Base-by-base conservation (phyloP, 2,329 filamentous ascomycete species). In the Aphanoascus verrucosus region DNA sequence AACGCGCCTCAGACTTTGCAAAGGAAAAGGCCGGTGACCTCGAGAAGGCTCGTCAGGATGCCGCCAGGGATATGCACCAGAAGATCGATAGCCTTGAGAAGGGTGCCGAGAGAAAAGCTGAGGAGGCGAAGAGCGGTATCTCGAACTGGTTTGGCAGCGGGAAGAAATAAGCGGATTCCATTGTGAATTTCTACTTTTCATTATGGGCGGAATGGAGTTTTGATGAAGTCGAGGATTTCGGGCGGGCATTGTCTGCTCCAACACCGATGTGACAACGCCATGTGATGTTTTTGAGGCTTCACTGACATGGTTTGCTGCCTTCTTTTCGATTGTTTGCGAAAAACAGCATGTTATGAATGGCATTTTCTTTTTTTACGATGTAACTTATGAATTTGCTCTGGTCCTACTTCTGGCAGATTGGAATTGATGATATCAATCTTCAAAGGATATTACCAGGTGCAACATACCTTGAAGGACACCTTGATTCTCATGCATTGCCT, bases 41-140 rank as follows among this genome's bases (percentile, higher is more conserved):
- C 60, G 78, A 82, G 40, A 77, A 84, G 56, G 72, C 83, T 32
- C 70, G 84, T 62, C 81, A 83, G 67, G 86, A 88, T 64, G 81
- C 77, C 1, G 70, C 72, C 57, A 71, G 67, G 55, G 71, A 77
- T 53, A 58, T 80, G 59, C 74, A 77, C 60, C 65, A 65, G 44
- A 73, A 74, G 8, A 72, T 93, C 49, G 85, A 96, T 70, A 81
- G 85, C 68, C 84, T 90, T 63, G 90, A 95, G 72, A 80, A 82
- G 63, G 89, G 82, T 60, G 84, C 95, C 50, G 86, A 90, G 74
- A 76, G 86, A 60, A 82, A 83, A 60, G 82, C 88, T 3, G 72
- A 82, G 49, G 85, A 95, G 75, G 86, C 88, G 43, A 95, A 95
- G 82, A 81, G 82, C 63, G 85, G 85, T 59, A 70, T 94, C 63